Base-by-base conservation (phyloP, 225 moss, liverwort and hornwort genomes). In the Physcomitrellopsis africana region DNA sequence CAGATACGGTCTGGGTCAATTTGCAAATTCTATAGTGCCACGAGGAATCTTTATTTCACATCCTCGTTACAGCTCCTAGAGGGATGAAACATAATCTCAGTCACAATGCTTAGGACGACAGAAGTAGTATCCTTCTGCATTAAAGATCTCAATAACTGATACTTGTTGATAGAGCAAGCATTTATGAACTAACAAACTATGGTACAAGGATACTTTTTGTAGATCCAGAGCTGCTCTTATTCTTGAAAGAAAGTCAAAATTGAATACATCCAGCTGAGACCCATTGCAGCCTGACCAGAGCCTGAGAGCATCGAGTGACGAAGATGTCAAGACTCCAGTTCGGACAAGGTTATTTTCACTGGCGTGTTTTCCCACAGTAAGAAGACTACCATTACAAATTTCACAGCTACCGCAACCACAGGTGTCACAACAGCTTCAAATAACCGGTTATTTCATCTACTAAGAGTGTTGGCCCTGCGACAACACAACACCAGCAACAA, bases 371-470 rank as follows among this genome's bases (percentile, higher is more conserved):
- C 65, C 54, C 9, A 65, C 44, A 32, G 18, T 65, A 56, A 46
- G 57, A 57, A 53, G 55, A 56, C 15, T 52, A 64, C 42, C 64
- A 64, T 9, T 9, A 58, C 0, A 58, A 26, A 16, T 20, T 55
- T 55, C 8, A 3, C 8, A 58, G 22, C 5, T 1, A 49, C 65
- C 19, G 45, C 10, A 43, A 60, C 24, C 62, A 61, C 13, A 27
- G 61, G 41, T 63, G 54, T 87, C 80, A 87, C 65, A 87, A 75
- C 64, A 87, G 75, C 84, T 85, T 87, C 84, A 87, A 75, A 47
- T 79, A 79, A 3, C 87, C 82, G n/a, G 87, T 87, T 54, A 87
- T 79, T 68, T 84, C 84, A 77, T 87, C 87, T n/a, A 87, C 84
- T 53, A 80, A 49, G 56, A 75, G 77, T 23, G 82, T 29, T 15